Evolutionary conservation across 148 eudicot species (phyloP).

Genomic region (Dianthus caryophyllus): DNA sequence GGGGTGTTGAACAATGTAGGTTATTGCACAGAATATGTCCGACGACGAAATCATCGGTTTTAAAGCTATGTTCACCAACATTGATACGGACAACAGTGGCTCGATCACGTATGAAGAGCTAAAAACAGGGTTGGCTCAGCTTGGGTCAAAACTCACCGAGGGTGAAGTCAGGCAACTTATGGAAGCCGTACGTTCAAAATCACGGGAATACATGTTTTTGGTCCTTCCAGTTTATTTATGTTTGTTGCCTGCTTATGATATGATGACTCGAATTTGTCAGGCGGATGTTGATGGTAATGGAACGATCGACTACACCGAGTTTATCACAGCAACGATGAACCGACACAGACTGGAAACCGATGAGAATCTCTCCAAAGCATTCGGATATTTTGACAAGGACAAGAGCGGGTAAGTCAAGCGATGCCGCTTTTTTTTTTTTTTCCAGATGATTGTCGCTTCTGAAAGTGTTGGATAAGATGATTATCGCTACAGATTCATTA

Average conservation of each 20-base stretch:
- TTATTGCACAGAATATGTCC: conserved; percentile 76
- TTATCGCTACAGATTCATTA: conserved; percentile 48
- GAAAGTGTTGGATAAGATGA: no score
- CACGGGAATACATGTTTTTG: not conserved
- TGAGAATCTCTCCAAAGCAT: conserved; percentile 76
- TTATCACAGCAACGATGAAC: conserved; percentile 88
- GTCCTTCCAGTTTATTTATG: not conserved
- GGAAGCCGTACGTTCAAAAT: conserved; percentile 76
- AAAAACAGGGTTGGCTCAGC: conserved; percentile 75
- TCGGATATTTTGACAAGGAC: conserved; percentile 81
- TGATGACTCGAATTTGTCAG: conserved; percentile 12
- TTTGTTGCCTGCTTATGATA: conserved; percentile 3
- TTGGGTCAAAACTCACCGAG: conserved; percentile 83
- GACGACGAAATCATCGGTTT: conserved; percentile 90
- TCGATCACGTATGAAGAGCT: conserved; percentile 85
- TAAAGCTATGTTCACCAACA: conserved; percentile 75
- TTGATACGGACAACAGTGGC: conserved; percentile 91
- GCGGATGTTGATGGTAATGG: conserved; percentile 90
- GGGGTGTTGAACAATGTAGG: conserved; percentile 33
- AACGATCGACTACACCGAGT: conserved; percentile 80
- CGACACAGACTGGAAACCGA: conserved; percentile 80
- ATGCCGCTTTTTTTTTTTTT: not conserved
- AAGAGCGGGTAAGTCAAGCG: conserved; percentile 59
- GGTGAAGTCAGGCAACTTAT: conserved; percentile 82
- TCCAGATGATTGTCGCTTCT: no score